phyloP scores from a whole-genome alignment of 352 stramenopile species.

The Thalassiosira exigua region DNA sequence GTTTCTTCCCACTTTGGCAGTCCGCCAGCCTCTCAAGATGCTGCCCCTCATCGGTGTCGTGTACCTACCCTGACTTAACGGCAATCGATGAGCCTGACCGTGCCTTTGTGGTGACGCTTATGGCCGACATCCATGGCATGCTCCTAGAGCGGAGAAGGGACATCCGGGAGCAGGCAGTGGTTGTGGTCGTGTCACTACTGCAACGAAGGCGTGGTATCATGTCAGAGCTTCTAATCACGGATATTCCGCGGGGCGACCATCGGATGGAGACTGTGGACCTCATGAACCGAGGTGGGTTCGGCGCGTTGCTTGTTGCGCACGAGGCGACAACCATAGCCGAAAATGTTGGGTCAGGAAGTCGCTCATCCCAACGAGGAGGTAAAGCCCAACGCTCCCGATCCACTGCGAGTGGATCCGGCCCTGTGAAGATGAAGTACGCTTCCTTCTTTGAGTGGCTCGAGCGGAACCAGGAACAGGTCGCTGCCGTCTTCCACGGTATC shows the following conservation, averaged over 20 bases:
- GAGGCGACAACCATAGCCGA: constrained; percentile 76
- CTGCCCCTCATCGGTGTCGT: constrained; percentile 49
- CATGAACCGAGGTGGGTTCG: constrained; percentile 84
- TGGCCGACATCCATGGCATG: constrained; percentile 78
- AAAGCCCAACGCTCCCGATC: constrained; percentile 7
- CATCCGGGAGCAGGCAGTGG: constrained; percentile 70
- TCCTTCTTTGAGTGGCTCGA: constrained; percentile 86
- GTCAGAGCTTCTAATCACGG: constrained; percentile 83
- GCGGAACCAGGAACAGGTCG: constrained; percentile 73
- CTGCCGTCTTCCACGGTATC: constrained; percentile 81
- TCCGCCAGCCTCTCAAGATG: constrained; percentile 76
- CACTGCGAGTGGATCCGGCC: not conserved
- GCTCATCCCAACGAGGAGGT: too few relatives aligned
- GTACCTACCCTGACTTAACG: constrained; percentile 75
- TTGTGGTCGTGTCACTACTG: constrained; percentile 78
- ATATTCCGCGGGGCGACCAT: constrained; percentile 66
- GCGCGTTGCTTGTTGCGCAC: constrained; percentile 76
- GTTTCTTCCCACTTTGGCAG: constrained; percentile 79
- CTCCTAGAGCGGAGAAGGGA: constrained; percentile 72
- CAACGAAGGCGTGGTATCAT: constrained; percentile 74
- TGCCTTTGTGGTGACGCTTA: constrained; percentile 74
- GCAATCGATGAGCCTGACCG: constrained; percentile 71
- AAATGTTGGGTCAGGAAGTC: constrained; percentile 47
- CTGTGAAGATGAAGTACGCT: constrained; percentile 70
- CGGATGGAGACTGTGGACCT: constrained; percentile 81